Base-by-base conservation (phyloP, 2,329 filamentous ascomycete genomes). In the Nothophoma quercina region DNA sequence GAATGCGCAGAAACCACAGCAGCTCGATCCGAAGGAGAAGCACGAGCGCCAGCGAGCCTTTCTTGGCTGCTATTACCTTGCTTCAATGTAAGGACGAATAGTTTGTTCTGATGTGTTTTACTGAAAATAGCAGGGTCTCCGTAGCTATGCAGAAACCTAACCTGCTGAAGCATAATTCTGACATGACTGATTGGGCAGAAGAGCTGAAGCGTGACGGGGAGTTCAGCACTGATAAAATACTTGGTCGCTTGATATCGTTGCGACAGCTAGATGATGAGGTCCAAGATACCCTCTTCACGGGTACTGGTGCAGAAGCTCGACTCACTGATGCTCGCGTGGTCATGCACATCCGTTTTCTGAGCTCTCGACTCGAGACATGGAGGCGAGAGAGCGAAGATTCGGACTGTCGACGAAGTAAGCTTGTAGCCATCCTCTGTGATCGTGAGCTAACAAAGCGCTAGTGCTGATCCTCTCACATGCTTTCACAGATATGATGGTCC, bases 181-280 rank as follows among this genome's bases (percentile, higher is more conserved):
- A 66, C 26, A 72, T 72, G 67, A 58, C 48, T 4, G 62, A 70
- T 32, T 70, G 66, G 56, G 61, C 62, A 2, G 46, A 57, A 29
- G 42, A 50, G 6, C 33, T 73, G n/a, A 59, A 56, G 23, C 23
- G 32, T 7, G 35, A 60, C 7, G 46, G 40, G 10, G 69, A 73
- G 25, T 70, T 62, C 25, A 40, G 62, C 3, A 67, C 66, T 0
- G 71, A 73, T 45, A 56, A 60, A 22, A 52, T 62, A 0, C 64
- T 72, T 18, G 44, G 42, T 7, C 60, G 60, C 33, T 51, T 72
- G 2, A 56, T 73, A 6, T 47, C 58, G 1, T 47, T 71, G 10
- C 59, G 71, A 1, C 65, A 69, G 26, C 55, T 73, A 2, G 70
- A 73, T 25, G 71, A 73, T 38, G 64, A 72, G 45, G 63, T 72